Conservation (phyloP, 2,329 filamentous ascomycete genomes). For the Blastomyces silverae region DNA sequence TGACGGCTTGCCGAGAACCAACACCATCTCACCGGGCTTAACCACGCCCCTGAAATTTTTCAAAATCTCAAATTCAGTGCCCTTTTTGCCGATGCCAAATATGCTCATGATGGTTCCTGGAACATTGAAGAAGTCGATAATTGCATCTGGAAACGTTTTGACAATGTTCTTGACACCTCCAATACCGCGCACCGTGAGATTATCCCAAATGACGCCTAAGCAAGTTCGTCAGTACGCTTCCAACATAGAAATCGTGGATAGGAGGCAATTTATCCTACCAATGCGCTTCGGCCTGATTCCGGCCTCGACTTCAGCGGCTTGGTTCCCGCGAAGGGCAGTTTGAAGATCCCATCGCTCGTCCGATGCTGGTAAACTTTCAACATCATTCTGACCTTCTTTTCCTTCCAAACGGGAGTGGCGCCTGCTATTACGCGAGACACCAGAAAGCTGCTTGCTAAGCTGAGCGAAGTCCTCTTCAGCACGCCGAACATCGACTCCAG, state of each 20-base stretch:
- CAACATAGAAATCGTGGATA: not conserved
- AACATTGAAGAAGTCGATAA: slow-evolving; percentile 69
- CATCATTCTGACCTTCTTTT: slow-evolving; percentile 40
- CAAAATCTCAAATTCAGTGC: slow-evolving; percentile 65
- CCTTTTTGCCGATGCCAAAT: slow-evolving; percentile 60
- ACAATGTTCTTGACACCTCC: slow-evolving; percentile 66
- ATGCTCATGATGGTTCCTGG: slow-evolving; percentile 57
- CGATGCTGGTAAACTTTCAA: slow-evolving; percentile 47
- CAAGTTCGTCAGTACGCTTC: not conserved
- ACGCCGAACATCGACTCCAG: slow-evolving; percentile 43
- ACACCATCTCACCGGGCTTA: slow-evolving; percentile 79
- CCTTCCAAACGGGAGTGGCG: slow-evolving; percentile 30
- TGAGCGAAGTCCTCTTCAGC: slow-evolving; percentile 41
- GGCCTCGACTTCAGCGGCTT: slow-evolving; percentile 63
- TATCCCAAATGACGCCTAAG: slow-evolving; percentile 65
- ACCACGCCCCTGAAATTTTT: slow-evolving; percentile 57
- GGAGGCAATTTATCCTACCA: slow-evolving; percentile 33
- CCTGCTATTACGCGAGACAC: slow-evolving; percentile 34
- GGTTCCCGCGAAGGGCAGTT: slow-evolving; percentile 61
- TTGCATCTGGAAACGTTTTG: slow-evolving; percentile 70
- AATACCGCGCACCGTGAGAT: slow-evolving; percentile 66
- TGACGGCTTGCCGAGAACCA: slow-evolving; percentile 72
- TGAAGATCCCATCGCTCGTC: slow-evolving; percentile 68
- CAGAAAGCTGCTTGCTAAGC: slow-evolving; percentile 36
- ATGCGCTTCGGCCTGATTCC: slow-evolving; percentile 77